These are phyloP conservation scores for Colletotrichum paranaense DNA, from an alignment of 2,329 filamentous ascomycete species.

Conservation along the genomic window DNA sequence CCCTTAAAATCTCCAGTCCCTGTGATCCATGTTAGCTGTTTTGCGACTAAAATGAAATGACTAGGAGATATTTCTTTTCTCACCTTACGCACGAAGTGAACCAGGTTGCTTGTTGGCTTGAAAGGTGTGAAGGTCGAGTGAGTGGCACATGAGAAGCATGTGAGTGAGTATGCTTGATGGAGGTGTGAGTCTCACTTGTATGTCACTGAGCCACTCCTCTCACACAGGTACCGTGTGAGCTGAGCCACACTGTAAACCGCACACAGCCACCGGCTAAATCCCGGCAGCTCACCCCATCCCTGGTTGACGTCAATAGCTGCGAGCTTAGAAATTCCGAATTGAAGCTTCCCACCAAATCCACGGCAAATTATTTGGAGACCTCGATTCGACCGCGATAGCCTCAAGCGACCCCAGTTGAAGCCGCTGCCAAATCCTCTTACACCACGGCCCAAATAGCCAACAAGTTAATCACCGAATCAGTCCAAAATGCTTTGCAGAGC, in stretches of 20 bases:
- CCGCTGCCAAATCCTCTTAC: too few species aligned
- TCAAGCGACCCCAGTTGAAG: neutral
- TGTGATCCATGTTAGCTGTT: neutral
- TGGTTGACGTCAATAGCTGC: constrained; percentile 19
- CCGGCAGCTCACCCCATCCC: neutral
- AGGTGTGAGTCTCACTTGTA: neutral
- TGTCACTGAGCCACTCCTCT: constrained; percentile 1
- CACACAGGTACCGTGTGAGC: neutral
- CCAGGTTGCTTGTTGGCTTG: neutral
- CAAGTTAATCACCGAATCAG: neutral
- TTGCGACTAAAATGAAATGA: neutral
- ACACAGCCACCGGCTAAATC: neutral
- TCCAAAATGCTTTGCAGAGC: constrained; percentile 33
- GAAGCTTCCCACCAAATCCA: constrained; percentile 4
- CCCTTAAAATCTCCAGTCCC: neutral
- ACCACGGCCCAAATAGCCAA: too few species aligned
- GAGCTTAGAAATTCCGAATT: constrained; percentile 25
- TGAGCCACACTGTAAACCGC: neutral
- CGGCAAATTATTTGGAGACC: neutral
- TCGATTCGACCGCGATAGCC: neutral
- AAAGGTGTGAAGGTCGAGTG: neutral
- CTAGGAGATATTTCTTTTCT: neutral
- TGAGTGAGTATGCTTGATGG: neutral
- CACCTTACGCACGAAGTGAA: neutral
- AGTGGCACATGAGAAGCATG: neutral